A percentile compares a stretch with the other conserved stretches of the same genome.
Evolutionary conservation across 1,139 yeast genomes (phyloP).

Genomic region (Debaryomyces sp.): DNA sequence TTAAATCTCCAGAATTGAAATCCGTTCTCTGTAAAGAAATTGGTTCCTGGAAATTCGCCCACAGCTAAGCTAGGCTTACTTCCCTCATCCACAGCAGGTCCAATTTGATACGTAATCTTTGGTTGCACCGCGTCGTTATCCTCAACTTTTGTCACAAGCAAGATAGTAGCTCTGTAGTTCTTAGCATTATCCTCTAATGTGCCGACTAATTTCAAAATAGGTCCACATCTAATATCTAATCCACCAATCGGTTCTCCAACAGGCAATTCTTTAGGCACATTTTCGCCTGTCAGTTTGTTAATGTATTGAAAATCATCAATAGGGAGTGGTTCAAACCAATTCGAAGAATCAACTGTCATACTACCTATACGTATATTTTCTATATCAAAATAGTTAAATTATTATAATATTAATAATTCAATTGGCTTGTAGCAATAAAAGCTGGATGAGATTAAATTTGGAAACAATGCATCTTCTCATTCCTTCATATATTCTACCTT

Average conservation of each 20-base stretch:
- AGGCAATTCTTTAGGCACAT: constrained; percentile 33
- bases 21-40: constrained; percentile 50
- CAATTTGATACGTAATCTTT: constrained; percentile 38
- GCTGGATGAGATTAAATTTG: constrained; percentile 2
- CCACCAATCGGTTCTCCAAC: constrained; percentile 28
- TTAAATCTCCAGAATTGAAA: constrained; percentile 65
- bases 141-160: constrained; percentile 58
- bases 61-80: constrained; percentile 13
- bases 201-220: constrained; percentile 68
- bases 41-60: constrained; percentile 50
- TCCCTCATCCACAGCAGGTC: constrained; percentile 29
- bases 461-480: constrained; percentile 3
- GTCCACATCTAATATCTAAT: constrained; percentile 72
- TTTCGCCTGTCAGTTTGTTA: constrained; percentile 17
- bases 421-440: constrained; percentile 3
- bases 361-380: not conserved
- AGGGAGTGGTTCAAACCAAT: constrained; percentile 36
- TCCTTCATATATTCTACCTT: constrained; percentile 1
- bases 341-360: constrained; percentile 14
- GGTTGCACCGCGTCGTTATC: constrained; percentile 33
- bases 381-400: not conserved
- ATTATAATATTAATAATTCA: constrained; percentile 3
- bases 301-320: constrained; percentile 24
- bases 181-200: constrained; percentile 48
- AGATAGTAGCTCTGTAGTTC: constrained; percentile 65